Base-by-base conservation (phyloP, 495 filamentous ascomycete species). In the Trichocladium uniseriatum region DNA sequence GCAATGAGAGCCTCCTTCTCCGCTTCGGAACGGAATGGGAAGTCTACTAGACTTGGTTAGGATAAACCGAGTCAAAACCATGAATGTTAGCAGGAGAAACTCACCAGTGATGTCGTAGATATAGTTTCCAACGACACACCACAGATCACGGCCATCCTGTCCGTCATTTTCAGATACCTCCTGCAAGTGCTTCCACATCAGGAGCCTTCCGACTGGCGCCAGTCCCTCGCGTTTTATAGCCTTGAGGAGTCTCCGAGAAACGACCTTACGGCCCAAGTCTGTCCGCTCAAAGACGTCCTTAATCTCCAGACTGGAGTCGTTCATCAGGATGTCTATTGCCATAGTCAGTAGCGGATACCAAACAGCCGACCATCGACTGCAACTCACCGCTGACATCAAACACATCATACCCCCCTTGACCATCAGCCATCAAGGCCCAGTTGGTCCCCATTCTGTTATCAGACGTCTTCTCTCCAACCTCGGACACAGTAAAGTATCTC, bases 51-150 rank as follows among this genome's bases (percentile, higher is more conserved):
- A n/a, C 0, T 2, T 1, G 1, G 37, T 41, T 15, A 48, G 29
- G 0, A 8, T 4, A 4, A 6, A 8, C 6, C 11, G 1, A 5
- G 6, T 22, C 21, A 32, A 14, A 10, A 11, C 5, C 6, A 4
- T 0, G 11, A 34, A n/a, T 18, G 19, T 9, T 24, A 27, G 28
- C 10, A 1, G 24, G 6, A 38, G 5, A 5, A 20, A 43, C 48
- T 10, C 7, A 51, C 41, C 16, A 4, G 49, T 51, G n/a, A 51
- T 38, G 41, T 51, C 18, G 41, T 51, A 51, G 9, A 51, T 21
- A 9, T 37, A 11, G 15, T 35, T 20, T 1, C 49, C 49, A 24
- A 51, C 5, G 2, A 21, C n/a, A 22, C 42, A 44, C 49, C 49
- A 45, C 15, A 45, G 34, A 0, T 39, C 24, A n/a, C 49, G 49